Base-by-base conservation (phyloP, 2,329 filamentous ascomycete species). In the Fusarium sp. region DNA sequence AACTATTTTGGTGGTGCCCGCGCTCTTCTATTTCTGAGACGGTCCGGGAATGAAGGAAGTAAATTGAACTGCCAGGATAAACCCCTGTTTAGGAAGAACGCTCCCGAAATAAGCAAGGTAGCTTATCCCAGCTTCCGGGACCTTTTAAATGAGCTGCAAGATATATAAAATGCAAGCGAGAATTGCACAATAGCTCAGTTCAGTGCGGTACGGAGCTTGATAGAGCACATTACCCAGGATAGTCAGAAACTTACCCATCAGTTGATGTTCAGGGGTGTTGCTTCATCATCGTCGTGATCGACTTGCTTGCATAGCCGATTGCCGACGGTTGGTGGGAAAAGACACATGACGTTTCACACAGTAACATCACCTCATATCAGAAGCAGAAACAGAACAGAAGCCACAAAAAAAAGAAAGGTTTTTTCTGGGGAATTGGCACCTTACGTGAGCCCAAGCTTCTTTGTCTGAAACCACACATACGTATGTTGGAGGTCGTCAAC, bases 51-150 rank as follows among this genome's bases (percentile, higher is more conserved):
- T 38, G 43, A 48, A 36, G 38, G 40, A 24, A 50, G 63, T 62
- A 70, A 64, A 71, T 60, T 71, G 58, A 63, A 56, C 22, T 24
- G n/a, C 54, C 11, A 46, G 63, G 58, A 64, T 64, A 26, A 39
- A 39, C 50, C 52, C 53, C 34, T 45, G 57, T 40, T 33, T 40
- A 44, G n/a, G 20, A 40, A 38, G 42, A 50, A 56, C 55, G 42
- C 44, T 71, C 63, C 68, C 67, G 55, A 71, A 65, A 70, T 70
- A 70, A 70, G 38, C 63, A 68, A 60, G 65, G 53, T 40, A 67
- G 46, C 50, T 61, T 39, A 45, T 28, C 48, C 64, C 39, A 39
- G 57, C 22, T 45, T 43, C 49, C 40, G 34, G 26, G 45, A 38
- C 11, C n/a, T 36, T 54, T 46, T 34, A 66, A 43, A 57, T 61